A percentile compares a stretch with the other conserved stretches of the same genome.
Conservation (phyloP, 805 yeast genomes). For the Teunomyces lycoperdinae region DNA sequence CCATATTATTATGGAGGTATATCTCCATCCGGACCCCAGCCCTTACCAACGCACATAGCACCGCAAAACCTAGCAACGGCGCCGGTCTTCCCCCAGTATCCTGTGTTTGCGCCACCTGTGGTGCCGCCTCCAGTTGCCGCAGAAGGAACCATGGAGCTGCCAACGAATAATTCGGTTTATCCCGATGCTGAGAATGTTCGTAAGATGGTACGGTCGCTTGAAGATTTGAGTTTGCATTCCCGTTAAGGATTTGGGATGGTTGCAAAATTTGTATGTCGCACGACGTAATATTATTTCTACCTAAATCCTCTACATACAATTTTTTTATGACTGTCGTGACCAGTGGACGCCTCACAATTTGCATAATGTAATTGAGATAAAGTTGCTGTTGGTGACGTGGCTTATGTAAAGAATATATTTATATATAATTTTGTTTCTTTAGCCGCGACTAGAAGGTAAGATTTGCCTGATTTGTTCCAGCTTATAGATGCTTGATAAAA, state of each 20-base stretch:
- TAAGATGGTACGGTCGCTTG: constrained; percentile 26
- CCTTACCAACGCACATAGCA: neutral
- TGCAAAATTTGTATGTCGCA: constrained; percentile 3
- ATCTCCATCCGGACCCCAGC: neutral
- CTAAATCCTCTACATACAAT: too few relatives aligned
- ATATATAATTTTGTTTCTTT: too few relatives aligned
- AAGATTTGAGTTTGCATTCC: constrained; percentile 4
- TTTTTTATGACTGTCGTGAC: neutral
- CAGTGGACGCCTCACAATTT: neutral
- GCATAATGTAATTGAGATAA: too few relatives aligned
- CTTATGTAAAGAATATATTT: too few relatives aligned
- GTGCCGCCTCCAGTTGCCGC: neutral
- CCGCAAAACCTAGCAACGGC: constrained; percentile 2
- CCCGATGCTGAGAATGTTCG: constrained; percentile 30
- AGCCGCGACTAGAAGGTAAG: too few relatives aligned
- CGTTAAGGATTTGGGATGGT: neutral
- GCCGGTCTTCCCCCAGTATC: neutral
- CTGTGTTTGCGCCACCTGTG: neutral
- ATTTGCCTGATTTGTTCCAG: too few relatives aligned
- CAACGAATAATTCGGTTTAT: neutral
- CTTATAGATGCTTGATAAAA: too few relatives aligned
- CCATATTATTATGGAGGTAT: constrained; percentile 10
- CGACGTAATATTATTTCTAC: neutral
- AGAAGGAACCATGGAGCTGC: neutral
- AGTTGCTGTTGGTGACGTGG: too few relatives aligned